Percentiles rank a stretch among this genome's conserved stretches.
Evolutionary conservation across 2,329 filamentous ascomycete species (phyloP).

Genomic region (Ceratocystis eucalypticola): DNA sequence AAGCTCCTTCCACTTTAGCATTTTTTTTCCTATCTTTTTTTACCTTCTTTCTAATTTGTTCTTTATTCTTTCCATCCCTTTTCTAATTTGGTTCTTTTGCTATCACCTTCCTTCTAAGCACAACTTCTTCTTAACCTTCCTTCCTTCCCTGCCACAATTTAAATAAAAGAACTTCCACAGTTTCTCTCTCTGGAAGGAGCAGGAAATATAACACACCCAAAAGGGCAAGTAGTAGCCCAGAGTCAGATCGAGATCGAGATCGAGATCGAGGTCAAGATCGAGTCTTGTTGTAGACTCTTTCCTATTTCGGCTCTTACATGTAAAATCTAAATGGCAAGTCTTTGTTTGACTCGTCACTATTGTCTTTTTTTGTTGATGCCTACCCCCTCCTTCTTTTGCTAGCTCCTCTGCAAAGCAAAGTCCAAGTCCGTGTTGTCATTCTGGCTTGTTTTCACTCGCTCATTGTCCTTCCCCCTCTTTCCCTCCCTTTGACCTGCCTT

Average conservation of each 20-base stretch:
- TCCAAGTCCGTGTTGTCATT: background rate
- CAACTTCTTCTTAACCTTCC: too few relatives aligned
- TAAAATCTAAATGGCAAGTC: too few relatives aligned
- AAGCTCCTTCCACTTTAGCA: background rate
- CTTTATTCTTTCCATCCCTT: background rate
- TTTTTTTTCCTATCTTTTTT: background rate
- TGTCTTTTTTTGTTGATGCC: background rate
- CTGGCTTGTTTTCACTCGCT: background rate
- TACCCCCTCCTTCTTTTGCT: background rate
- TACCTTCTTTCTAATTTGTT: background rate
- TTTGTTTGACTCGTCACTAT: background rate
- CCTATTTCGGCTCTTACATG: background rate
- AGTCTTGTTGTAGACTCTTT: background rate
- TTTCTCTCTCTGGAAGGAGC: too few relatives aligned
- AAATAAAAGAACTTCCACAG: too few relatives aligned
- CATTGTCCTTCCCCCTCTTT: background rate
- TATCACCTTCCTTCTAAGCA: background rate
- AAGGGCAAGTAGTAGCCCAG: background rate
- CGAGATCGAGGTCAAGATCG: background rate
- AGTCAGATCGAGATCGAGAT: background rate
- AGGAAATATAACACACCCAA: too few relatives aligned
- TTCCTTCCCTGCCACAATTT: too few relatives aligned
- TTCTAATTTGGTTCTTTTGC: background rate
- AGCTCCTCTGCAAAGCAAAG: too few relatives aligned
- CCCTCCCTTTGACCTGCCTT: background rate